Evolutionary conservation across 208 protist genomes (phyloP).

Genomic region (Crithidia mellificae): DNA sequence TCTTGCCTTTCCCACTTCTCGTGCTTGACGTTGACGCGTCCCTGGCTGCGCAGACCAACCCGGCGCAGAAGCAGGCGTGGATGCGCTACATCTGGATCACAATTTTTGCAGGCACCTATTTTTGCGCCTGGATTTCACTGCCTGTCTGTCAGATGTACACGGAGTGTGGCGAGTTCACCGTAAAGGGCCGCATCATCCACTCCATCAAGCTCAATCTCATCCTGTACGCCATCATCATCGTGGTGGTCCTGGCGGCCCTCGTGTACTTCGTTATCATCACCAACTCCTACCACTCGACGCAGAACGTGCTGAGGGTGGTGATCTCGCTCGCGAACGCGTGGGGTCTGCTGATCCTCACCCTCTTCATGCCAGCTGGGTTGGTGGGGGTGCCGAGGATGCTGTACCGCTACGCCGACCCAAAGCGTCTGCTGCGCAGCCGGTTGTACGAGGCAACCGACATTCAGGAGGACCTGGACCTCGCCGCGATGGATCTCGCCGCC

Average conservation of each 20-base stretch:
- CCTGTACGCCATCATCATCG: conserved; percentile 81
- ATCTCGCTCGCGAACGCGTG: conserved; percentile 90
- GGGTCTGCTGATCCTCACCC: conserved; percentile 83
- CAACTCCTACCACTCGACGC: conserved; percentile 59
- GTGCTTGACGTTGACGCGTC: conserved; percentile 86
- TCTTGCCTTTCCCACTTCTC: conserved; percentile 84
- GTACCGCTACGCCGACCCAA: conserved; percentile 72
- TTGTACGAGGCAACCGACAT: conserved; percentile 80
- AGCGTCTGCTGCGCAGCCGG: conserved; percentile 50
- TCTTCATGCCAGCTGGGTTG: conserved; percentile 89
- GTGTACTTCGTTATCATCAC: conserved; percentile 82
- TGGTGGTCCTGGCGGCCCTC: conserved; percentile 63
- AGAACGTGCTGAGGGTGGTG: conserved; percentile 66
- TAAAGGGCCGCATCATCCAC: conserved; percentile 51
- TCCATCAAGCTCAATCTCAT: conserved; percentile 81
- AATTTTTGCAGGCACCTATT: conserved; percentile 86
- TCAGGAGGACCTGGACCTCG: conserved; percentile 88
- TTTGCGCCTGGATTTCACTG: conserved; percentile 85
- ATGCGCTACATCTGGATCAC: conserved; percentile 82
- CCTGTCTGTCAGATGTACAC: conserved; percentile 88
- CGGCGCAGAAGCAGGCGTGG: conserved; percentile 42
- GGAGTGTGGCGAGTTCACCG: conserved; percentile 81
- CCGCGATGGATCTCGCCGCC: conserved; percentile 75
- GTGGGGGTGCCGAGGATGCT: conserved; percentile 86
- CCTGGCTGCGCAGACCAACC: conserved; percentile 35